Percentiles rank a stretch among this genome's conserved stretches.
Conservation (phyloP, 2,329 filamentous ascomycete genomes). For the Penicillium sp. region DNA sequence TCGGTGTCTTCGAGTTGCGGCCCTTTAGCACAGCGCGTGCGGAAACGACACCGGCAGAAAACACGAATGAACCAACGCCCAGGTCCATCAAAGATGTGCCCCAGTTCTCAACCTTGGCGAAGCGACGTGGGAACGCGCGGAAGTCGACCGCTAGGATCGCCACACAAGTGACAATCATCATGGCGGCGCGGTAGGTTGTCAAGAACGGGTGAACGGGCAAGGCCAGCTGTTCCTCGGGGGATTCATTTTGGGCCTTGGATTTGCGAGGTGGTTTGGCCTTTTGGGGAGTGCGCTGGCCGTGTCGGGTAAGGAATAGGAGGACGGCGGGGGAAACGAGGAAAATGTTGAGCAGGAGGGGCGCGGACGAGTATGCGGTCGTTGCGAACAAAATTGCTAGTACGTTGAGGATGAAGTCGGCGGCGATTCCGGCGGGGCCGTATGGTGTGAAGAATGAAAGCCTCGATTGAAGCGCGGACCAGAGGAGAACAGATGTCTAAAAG, state of each 20-base stretch:
- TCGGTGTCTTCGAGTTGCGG: conserved; percentile 52
- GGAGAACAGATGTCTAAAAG: conserved; percentile 70
- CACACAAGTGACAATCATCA: conserved; percentile 87
- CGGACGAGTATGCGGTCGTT: conserved; percentile 78
- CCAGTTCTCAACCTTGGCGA: conserved; percentile 99
- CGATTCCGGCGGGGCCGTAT: conserved; percentile 66
- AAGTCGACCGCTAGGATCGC: conserved; percentile 98
- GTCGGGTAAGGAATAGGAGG: conserved; percentile 56
- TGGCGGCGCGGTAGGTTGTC: conserved; percentile 84
- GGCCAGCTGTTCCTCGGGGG: conserved; percentile 41
- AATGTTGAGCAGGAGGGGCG: conserved; percentile 71
- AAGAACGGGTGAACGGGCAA: conserved; percentile 88
- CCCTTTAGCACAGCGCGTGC: conserved; percentile 77
- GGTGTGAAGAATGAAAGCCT: conserved; percentile 81
- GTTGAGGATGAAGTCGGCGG: conserved; percentile 86
- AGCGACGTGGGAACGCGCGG: conserved; percentile 84
- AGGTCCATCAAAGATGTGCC: conserved; percentile 99
- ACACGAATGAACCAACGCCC: conserved; percentile 96
- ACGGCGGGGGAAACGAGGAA: conserved; percentile 72
- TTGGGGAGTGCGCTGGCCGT: conserved; percentile 26
- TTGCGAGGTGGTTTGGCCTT: conserved; percentile 39
- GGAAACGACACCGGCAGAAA: conserved; percentile 87
- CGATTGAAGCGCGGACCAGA: conserved; percentile 88
- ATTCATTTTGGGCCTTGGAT: conserved; percentile 21
- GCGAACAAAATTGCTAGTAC: conserved; percentile 79